Evolutionary conservation across 345 rosid species (phyloP).

Genomic region (Capsella bursapastoris): DNA sequence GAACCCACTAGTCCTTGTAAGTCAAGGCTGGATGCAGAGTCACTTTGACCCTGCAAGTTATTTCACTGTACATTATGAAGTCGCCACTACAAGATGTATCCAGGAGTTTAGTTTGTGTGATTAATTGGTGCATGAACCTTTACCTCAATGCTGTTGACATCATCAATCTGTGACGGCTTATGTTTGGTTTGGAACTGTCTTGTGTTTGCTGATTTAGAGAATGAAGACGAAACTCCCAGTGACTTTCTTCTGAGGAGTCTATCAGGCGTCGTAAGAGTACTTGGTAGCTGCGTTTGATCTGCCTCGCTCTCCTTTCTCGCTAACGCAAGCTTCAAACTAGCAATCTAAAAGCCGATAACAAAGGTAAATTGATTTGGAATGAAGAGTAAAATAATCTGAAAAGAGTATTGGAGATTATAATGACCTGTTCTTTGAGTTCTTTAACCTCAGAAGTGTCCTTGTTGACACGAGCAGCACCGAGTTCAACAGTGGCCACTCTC

Average conservation of each 20-base stretch:
- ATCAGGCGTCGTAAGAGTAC: constrained; percentile 61
- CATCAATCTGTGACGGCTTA: constrained; percentile 57
- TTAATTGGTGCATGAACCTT: background rate
- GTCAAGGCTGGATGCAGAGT: constrained; percentile 64
- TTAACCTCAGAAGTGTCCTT: constrained; percentile 75
- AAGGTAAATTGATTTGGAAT: background rate
- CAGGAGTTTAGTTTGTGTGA: background rate
- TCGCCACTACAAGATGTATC: background rate
- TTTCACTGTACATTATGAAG: constrained; percentile 35
- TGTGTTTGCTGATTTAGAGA: constrained; percentile 54
- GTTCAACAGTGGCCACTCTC: constrained; percentile 91
- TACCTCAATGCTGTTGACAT: constrained; percentile 68
- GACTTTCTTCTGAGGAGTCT: constrained; percentile 49
- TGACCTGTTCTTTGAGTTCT: constrained; percentile 88
- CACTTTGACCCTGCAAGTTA: constrained; percentile 51
- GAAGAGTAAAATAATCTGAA: background rate
- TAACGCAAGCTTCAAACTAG: constrained; percentile 70
- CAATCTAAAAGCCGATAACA: constrained; percentile 54
- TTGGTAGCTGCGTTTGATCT: constrained; percentile 51
- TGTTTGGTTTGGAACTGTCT: constrained; percentile 46
- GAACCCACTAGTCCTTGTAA: constrained; percentile 68
- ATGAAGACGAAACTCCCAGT: constrained; percentile 51
- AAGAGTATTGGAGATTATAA: background rate
- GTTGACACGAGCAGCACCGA: constrained; percentile 93
- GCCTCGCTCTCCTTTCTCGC: constrained; percentile 62